These are phyloP conservation scores for Plasmodium cynomolgi DNA, from an alignment of 169 alveolate genomes.

Conservation along the genomic window DNA sequence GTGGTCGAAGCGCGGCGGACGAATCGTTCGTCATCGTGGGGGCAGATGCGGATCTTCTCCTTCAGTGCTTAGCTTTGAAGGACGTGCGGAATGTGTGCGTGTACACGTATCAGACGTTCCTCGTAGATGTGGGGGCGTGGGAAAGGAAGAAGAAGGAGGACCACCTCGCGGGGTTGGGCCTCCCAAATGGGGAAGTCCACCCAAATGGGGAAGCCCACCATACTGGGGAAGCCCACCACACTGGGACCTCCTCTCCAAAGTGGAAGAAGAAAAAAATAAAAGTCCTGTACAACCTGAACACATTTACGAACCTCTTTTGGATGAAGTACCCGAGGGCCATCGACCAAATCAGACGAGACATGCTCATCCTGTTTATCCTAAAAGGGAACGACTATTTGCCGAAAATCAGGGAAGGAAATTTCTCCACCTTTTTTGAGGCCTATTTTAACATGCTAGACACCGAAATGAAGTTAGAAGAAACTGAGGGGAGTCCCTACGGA, in stretches of 20 bases:
- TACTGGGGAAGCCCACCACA: neutral
- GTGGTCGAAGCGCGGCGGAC: neutral
- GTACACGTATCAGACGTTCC: constrained; percentile 72
- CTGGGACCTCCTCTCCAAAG: neutral
- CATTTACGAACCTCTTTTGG: constrained; percentile 57
- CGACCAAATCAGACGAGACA: constrained; percentile 62
- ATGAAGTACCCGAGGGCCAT: constrained; percentile 30
- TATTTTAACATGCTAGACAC: constrained; percentile 70
- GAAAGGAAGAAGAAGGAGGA: constrained; percentile 30
- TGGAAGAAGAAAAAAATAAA: constrained; percentile 37
- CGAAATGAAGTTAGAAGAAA: neutral
- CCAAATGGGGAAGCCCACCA: neutral
- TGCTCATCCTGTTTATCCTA: constrained; percentile 73
- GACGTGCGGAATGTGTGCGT: constrained; percentile 73
- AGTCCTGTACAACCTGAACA: constrained; percentile 53
- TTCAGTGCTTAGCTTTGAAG: constrained; percentile 78
- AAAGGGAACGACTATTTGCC: constrained; percentile 83
- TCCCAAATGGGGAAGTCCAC: neutral
- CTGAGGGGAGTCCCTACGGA: neutral
- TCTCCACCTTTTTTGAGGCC: constrained; percentile 75
- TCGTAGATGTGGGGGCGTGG: neutral
- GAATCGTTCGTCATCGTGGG: constrained; percentile 79
- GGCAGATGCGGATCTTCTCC: constrained; percentile 79
- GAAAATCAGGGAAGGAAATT: constrained; percentile 77
- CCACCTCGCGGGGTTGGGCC: neutral